These are phyloP conservation scores for Gossypium davidsonii DNA, from an alignment of 441 rosid genomes.

Conservation along the genomic window DNA sequence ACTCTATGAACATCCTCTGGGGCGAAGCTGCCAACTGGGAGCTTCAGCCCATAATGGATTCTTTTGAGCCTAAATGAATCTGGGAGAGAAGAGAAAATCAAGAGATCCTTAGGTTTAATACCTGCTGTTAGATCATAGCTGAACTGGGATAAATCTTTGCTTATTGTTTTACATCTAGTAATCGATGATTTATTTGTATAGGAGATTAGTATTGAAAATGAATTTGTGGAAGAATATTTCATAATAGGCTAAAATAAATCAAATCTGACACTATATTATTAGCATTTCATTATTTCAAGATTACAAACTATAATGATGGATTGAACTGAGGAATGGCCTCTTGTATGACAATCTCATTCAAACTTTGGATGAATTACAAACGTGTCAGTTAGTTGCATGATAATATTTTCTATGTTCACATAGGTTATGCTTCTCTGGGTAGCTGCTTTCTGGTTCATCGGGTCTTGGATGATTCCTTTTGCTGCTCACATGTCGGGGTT, in stretches of 20 bases:
- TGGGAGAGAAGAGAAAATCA: not conserved
- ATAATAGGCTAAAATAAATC: not conserved
- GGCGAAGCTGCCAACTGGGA: no score
- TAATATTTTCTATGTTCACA: slow-evolving; percentile 16
- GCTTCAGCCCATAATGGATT: no score
- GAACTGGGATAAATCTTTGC: not conserved
- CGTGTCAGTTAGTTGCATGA: not conserved
- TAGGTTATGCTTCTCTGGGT: slow-evolving; percentile 97
- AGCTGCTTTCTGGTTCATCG: slow-evolving; percentile 92
- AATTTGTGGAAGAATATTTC: not conserved
- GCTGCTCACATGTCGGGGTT: slow-evolving; percentile 77
- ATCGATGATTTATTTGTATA: not conserved
- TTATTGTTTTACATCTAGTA: not conserved
- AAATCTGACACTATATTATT: no score
- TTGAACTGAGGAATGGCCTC: not conserved
- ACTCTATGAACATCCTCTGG: no score
- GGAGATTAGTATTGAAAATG: not conserved
- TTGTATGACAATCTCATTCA: not conserved
- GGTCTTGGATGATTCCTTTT: slow-evolving; percentile 95
- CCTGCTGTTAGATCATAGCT: not conserved
- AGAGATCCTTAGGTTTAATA: not conserved
- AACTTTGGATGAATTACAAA: not conserved
- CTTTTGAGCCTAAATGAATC: not conserved
- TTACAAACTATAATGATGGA: not conserved
- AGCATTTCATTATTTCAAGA: not conserved